Conservation (phyloP, 2,329 filamentous ascomycete species). For the Tolypocladium nubicola region DNA sequence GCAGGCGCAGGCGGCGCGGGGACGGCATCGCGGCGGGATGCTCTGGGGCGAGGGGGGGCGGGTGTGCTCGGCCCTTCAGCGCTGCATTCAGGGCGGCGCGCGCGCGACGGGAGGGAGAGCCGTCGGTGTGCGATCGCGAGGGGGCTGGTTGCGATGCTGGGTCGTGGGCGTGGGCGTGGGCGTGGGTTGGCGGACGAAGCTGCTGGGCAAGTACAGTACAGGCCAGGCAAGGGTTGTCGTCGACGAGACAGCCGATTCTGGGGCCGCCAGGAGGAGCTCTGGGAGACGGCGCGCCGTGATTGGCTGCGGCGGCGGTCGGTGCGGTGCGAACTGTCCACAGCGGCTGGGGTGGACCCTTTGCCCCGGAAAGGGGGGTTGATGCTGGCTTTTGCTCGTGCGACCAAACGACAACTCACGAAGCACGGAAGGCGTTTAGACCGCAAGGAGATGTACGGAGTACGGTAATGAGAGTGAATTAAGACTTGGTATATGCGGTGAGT, state of each 20-base stretch:
- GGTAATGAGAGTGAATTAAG: neutral
- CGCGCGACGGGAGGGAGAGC: neutral
- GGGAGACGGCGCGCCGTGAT: neutral
- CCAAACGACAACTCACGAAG: too few relatives aligned
- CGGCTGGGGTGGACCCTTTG: too few relatives aligned
- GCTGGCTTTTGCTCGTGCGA: too few relatives aligned
- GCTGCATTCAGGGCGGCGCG: neutral
- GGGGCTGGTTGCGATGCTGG: neutral
- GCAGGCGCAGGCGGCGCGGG: slow-evolving; percentile 56
- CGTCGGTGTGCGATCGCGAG: neutral
- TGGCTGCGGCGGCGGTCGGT: neutral
- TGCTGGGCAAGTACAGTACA: neutral
- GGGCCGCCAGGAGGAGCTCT: neutral
- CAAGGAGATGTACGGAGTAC: too few relatives aligned
- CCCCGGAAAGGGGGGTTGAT: too few relatives aligned
- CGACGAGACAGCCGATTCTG: neutral
- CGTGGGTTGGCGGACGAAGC: neutral
- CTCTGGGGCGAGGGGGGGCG: neutral
- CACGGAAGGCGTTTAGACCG: too few relatives aligned
- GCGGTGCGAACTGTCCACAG: neutral
- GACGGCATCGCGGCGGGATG: slow-evolving; percentile 46
- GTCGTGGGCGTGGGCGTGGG: neutral
- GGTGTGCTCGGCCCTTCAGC: neutral
- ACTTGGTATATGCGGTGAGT: neutral
- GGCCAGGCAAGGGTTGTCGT: neutral